A percentile compares a stretch with the other conserved stretches of the same genome.
These are phyloP conservation scores for Plasmodium gallinaceum DNA, from an alignment of 169 alveolate genomes.

Conservation along the genomic window DNA sequence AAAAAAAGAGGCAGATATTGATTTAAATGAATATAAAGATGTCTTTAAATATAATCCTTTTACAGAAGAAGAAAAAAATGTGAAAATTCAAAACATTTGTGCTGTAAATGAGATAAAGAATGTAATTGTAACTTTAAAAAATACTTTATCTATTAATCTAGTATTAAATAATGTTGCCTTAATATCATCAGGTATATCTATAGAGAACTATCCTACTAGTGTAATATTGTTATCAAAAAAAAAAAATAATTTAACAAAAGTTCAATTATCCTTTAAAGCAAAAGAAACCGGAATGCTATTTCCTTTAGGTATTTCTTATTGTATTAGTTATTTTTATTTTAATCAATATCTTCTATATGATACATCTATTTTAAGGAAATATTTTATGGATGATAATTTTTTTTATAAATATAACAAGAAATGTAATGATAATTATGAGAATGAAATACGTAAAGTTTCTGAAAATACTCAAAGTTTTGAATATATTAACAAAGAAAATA, in stretches of 20 bases:
- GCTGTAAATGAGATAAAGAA: conserved; percentile 21
- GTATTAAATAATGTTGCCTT: conserved; percentile 50
- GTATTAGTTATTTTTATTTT: conserved; percentile 56
- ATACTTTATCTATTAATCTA: conserved; percentile 20
- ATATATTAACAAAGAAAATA: no score
- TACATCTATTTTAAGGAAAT: conserved; percentile 24
- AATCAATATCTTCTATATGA: conserved; percentile 39
- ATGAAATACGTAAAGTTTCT: no score
- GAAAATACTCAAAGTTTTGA: no score
- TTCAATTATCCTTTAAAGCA: conserved; percentile 45
- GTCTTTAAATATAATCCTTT: conserved; percentile 72
- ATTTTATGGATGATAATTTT: background rate
- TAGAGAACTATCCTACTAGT: conserved; percentile 46
- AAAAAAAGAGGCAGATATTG: background rate
- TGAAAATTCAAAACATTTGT: conserved; percentile 44
- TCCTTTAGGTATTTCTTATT: conserved; percentile 55
- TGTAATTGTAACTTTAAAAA: conserved; percentile 57
- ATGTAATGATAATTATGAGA: background rate
- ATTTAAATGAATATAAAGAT: conserved; percentile 2
- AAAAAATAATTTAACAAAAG: conserved; percentile 48
- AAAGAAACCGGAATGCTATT: conserved; percentile 63
- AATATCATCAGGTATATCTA: conserved; percentile 43
- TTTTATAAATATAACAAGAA: background rate
- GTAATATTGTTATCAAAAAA: conserved; percentile 40
- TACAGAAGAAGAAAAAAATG: conserved; percentile 43